Evolutionary conservation across 225 moss, liverwort and hornwort species (phyloP).

Genomic region (Lunularia cruciata): DNA sequence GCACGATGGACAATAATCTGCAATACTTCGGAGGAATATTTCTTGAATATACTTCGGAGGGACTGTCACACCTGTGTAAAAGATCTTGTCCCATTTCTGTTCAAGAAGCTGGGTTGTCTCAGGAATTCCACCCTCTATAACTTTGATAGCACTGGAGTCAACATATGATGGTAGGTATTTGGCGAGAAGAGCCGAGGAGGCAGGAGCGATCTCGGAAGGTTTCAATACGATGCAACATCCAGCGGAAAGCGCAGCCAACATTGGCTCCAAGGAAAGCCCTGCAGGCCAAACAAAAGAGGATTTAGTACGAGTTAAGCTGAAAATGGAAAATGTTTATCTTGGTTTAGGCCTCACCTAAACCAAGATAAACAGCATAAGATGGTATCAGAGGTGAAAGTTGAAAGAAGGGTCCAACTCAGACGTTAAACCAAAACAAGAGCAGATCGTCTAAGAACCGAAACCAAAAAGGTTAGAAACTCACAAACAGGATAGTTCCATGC

Average conservation of each 20-base stretch:
- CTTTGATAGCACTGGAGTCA: constrained; percentile 60
- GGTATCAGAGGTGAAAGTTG: too few relatives aligned
- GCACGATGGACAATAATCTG: too few relatives aligned
- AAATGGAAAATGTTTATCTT: too few relatives aligned
- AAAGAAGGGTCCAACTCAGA: too few relatives aligned
- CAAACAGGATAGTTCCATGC: constrained; percentile 85
- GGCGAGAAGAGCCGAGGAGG: constrained; percentile 58
- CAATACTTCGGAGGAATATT: background rate
- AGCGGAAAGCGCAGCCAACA: constrained; percentile 66
- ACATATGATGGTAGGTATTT: constrained; percentile 58
- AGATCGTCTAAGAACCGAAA: too few relatives aligned
- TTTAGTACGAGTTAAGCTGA: background rate
- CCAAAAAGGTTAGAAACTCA: constrained; percentile 36
- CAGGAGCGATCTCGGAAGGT: constrained; percentile 64
- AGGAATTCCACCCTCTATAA: constrained; percentile 72
- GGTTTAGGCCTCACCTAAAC: too few relatives aligned
- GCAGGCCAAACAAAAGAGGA: constrained; percentile 15
- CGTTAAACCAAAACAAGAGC: too few relatives aligned
- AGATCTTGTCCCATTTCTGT: constrained; percentile 90
- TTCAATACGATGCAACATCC: constrained; percentile 72
- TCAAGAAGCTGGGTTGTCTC: constrained; percentile 65
- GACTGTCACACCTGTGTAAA: constrained; percentile 66
- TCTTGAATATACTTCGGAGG: background rate
- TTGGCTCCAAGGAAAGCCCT: constrained; percentile 66
- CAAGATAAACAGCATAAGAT: too few relatives aligned